Evolutionary conservation across 1,284 basidiomycete species (phyloP).

Genomic region (Fomitopsis betulina): DNA sequence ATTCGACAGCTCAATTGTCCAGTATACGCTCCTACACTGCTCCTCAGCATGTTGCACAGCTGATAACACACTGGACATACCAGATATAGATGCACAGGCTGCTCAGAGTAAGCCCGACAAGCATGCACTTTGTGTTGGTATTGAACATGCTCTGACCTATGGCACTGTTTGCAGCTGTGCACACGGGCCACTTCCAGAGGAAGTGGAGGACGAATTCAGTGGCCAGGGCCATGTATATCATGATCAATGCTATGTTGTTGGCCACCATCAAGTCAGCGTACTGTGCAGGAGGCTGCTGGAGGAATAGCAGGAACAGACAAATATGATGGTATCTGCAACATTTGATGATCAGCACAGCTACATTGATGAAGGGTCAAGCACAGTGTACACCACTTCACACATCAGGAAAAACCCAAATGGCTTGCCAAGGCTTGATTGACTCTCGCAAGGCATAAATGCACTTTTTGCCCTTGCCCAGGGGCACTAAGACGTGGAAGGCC

Average conservation of each 20-base stretch:
- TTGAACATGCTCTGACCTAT: constrained; percentile 16
- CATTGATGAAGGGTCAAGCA: background rate
- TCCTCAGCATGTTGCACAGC: background rate
- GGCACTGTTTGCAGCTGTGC: constrained; percentile 3
- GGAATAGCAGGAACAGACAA: constrained; percentile 26
- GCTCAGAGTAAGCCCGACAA: constrained; percentile 33
- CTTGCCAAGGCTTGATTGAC: no score
- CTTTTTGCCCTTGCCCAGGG: no score
- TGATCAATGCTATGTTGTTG: constrained; percentile 34
- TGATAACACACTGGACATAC: constrained; percentile 17
- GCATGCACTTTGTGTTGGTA: constrained; percentile 29
- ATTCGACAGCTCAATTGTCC: constrained; percentile 48
- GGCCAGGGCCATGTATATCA: constrained; percentile 36
- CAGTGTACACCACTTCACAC: constrained; percentile 35
- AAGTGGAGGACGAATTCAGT: constrained; percentile 46
- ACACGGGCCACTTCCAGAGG: constrained; percentile 34
- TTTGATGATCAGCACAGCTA: background rate
- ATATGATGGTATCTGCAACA: constrained; percentile 43
- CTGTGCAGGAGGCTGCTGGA: background rate
- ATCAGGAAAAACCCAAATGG: no score
- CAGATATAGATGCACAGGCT: constrained; percentile 37
- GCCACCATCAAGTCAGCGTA: background rate
- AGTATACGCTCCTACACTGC: constrained; percentile 37
- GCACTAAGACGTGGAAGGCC: no score
- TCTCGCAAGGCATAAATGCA: no score